A percentile compares a stretch with the other conserved stretches of the same genome.
These are phyloP conservation scores for grape (Vitis vinifera) DNA, from an alignment of 164 flowering plant genomes.

Conservation along the genomic window DNA sequence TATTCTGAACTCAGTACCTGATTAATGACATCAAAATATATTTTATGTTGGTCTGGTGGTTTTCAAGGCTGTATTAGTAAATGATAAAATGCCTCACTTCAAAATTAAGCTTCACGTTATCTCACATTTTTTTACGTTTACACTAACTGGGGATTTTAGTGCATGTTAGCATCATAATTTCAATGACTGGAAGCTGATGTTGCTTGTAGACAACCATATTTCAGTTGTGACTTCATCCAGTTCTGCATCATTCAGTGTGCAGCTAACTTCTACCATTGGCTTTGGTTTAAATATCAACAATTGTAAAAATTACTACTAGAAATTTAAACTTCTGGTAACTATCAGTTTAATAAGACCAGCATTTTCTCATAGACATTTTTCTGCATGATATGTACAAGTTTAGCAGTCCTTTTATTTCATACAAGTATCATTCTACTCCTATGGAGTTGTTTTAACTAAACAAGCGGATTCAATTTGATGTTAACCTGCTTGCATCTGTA, in stretches of 20 bases:
- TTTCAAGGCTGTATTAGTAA: background rate
- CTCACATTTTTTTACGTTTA: background rate
- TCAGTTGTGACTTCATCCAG: background rate
- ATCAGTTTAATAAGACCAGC: background rate
- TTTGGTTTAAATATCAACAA: background rate
- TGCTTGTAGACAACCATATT: background rate
- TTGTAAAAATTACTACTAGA: background rate
- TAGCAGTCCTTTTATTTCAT: no score
- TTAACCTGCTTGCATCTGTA: no score
- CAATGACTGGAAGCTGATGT: background rate
- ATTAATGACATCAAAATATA: background rate
- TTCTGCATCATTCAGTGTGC: background rate
- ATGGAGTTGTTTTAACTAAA: no score
- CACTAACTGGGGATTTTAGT: background rate
- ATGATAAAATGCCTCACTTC: background rate
- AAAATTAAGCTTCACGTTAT: background rate
- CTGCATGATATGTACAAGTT: no score
- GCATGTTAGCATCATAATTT: background rate
- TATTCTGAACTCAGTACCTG: background rate
- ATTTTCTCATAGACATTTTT: background rate
- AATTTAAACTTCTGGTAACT: background rate
- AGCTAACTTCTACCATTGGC: background rate
- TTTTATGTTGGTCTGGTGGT: background rate
- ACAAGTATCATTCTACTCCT: no score
- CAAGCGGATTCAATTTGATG: no score